A percentile compares a stretch with the other conserved stretches of the same genome.
phyloP scores from a whole-genome alignment of 225 moss, liverwort and hornwort genomes.

The Pseudoscleropodium purum region DNA sequence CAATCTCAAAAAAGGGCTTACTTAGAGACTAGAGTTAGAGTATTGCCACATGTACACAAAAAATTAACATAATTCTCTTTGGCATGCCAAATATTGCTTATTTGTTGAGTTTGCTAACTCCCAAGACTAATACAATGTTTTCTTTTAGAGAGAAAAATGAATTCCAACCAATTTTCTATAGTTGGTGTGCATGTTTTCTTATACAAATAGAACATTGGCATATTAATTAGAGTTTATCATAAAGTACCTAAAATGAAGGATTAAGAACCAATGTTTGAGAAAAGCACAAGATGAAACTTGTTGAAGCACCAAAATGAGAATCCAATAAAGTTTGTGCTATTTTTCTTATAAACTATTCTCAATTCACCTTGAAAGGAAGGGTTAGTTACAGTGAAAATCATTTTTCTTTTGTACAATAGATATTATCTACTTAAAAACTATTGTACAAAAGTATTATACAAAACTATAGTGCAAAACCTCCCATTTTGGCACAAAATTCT shows the following conservation, averaged over 20 bases:
- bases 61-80: neutral
- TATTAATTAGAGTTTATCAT: no score
- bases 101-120: rapidly evolving
- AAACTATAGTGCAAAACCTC: neutral
- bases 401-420: neutral
- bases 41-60: rapidly evolving
- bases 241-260: rapidly evolving
- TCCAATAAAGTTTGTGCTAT: rapidly evolving
- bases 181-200: rapidly evolving
- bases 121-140: rapidly evolving
- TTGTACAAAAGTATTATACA: no score
- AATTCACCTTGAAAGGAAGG: rapidly evolving
- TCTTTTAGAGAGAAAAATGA: neutral
- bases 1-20: rapidly evolving
- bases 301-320: neutral
- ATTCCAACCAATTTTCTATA: rapidly evolving
- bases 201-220: neutral
- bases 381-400: rapidly evolving
- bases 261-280: rapidly evolving
- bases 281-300: rapidly evolving
- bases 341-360: no score
- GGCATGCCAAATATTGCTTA: neutral
- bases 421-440: neutral
- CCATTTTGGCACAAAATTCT: no score
- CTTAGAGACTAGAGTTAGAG: neutral